Evolutionary conservation across 2,329 filamentous ascomycete genomes (phyloP), one percentile per base, ranked within the genome.

Genomic region (Aureobasidium subglaciale): DNA sequence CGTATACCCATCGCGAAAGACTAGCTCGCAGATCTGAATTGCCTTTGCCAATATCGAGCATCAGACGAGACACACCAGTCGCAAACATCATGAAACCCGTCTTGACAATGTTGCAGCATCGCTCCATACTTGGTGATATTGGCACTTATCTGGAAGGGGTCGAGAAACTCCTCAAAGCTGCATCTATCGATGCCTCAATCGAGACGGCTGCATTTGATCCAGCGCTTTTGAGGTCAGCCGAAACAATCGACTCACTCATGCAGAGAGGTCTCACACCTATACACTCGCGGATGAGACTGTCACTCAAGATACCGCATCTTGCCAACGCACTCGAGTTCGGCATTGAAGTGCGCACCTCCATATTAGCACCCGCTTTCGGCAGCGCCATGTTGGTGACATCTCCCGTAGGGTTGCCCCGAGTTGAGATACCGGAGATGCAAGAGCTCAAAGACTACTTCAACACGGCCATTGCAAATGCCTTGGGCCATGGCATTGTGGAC

Each of bases 1-100:
- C 81, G 46, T 85, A 91, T 60, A 84, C 88, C 2, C 92, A 97
- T 68, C 82, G 86, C 9, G 82, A 87, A 65, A 90, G 86, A 61
- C 81, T 89, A 58, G 75, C 83, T 35, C 80, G 80, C 40, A 82
- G 90, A 54, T 86, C 85, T 1, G 80, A 84, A 27, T 75, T 83
- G 1, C 84, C 85, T 8, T 72, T 75, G 7, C 79, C 84, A 5
- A 65, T 84, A 58, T 73, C 75, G 9, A 72, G 74, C 15, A 74
- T 74, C 50, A 78, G 77, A 58, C 73, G 75, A 32, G 67, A 76
- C 20, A 72, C 70, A 6, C 75, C 75, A 2, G 72, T 80, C 41
- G 78, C 83, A 52, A 71, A 75, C n/a, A 73, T 88, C 20, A 68
- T 88, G 16, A 78, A 81, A 11, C 81, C 83, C 2, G 68, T 86